Evolutionary conservation across 225 moss, liverwort and hornwort genomes (phyloP).

Genomic region (Ulota crispa): DNA sequence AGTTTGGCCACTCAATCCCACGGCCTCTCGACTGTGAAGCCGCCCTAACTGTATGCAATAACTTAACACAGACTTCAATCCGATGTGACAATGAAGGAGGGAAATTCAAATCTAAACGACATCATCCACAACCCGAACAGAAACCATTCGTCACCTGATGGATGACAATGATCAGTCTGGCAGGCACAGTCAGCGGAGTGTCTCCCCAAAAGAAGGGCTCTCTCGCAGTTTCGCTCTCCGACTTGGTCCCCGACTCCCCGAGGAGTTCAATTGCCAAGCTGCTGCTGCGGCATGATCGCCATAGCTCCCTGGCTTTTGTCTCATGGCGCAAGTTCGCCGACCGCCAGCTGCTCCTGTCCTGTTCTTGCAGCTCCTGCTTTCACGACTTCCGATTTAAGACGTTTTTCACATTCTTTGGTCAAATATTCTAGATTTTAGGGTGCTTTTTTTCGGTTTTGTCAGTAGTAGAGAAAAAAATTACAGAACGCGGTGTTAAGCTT

Average conservation of each 20-base stretch:
- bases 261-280: not conserved
- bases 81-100: not conserved
- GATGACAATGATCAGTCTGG: not conserved
- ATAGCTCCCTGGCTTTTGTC: conserved; percentile 16
- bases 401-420: not conserved
- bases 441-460: not conserved
- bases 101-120: conserved; percentile 15
- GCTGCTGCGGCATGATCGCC: conserved; percentile 17
- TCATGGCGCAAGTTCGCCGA: conserved; percentile 26
- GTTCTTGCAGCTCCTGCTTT: not conserved
- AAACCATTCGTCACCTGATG: fast-evolving
- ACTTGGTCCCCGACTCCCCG: conserved; percentile 2
- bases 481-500: not conserved
- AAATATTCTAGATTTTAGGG: not conserved
- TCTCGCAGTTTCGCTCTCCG: not conserved
- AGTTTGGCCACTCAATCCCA: too few species aligned
- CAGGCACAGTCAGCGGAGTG: not conserved
- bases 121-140: not conserved
- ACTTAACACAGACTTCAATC: not conserved
- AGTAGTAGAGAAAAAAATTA: not conserved
- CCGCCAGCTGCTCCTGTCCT: conserved; percentile 25
- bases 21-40: too few species aligned
- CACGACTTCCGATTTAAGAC: not conserved
- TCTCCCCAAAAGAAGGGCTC: not conserved
- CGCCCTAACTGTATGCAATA: not conserved